These are phyloP conservation scores for Coniochaeta sp. DNA, from an alignment of 2,329 filamentous ascomycete genomes.

Conservation along the genomic window DNA sequence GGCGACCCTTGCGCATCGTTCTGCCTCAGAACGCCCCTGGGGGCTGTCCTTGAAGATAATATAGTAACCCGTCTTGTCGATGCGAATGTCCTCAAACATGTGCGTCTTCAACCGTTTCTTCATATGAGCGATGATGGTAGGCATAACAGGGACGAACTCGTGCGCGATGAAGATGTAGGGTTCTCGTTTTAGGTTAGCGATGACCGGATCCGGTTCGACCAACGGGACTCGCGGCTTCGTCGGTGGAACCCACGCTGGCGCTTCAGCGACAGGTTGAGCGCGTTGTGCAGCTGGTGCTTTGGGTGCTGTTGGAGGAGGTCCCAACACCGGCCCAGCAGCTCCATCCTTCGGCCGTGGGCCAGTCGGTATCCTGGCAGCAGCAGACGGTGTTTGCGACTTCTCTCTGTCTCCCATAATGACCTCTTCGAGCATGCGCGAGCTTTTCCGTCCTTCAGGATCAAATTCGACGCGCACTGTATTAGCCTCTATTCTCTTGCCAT, in stretches of 20 bases:
- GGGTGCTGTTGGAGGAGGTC: conserved; percentile 76
- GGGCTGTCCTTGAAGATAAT: conserved; percentile 79
- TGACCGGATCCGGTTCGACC: conserved; percentile 59
- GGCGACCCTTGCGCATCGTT: conserved; percentile 69
- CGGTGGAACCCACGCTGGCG: conserved; percentile 26
- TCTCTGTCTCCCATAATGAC: conserved; percentile 62
- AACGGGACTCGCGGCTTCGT: conserved; percentile 41
- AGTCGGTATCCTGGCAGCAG: conserved; percentile 18
- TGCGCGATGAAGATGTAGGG: conserved; percentile 91
- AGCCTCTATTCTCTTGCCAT: conserved; percentile 72
- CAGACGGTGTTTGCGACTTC: conserved; percentile 36
- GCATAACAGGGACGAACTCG: conserved; percentile 77
- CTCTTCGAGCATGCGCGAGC: conserved; percentile 68
- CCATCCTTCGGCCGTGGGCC: conserved; percentile 32
- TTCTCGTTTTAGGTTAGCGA: conserved; percentile 59
- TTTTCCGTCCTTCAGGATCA: conserved; percentile 81
- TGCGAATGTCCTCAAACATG: conserved; percentile 70
- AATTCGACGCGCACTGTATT: conserved; percentile 74
- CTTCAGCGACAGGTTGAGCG: conserved; percentile 16
- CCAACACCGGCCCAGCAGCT: conserved; percentile 28
- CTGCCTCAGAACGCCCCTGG: conserved; percentile 70
- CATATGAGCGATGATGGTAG: conserved; percentile 80
- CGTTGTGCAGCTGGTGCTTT: conserved; percentile 51
- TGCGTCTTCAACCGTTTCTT: conserved; percentile 83
- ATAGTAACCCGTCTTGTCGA: conserved; percentile 83